Conservation (phyloP, 2,329 filamentous ascomycete genomes). For the Clarireedia homoeocarpa region DNA sequence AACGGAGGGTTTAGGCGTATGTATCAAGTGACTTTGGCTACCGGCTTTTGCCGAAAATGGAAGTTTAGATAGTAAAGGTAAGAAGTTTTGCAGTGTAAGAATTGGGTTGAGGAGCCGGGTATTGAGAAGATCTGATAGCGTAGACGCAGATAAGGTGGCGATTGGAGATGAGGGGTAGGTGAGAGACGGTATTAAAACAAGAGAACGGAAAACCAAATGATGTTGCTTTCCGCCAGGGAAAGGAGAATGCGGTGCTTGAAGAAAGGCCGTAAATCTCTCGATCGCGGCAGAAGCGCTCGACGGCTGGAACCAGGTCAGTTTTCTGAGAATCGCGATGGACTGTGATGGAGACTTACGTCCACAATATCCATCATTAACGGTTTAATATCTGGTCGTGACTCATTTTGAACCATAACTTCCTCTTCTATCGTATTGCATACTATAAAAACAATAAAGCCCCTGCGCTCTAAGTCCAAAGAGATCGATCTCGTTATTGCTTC, state of each 20-base stretch:
- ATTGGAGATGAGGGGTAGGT: conserved; percentile 78
- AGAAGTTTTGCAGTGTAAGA: conserved; percentile 78
- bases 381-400: conserved; percentile 74
- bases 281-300: conserved; percentile 60
- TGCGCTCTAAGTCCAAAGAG: conserved; percentile 77
- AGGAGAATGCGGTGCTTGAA: conserved; percentile 68
- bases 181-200: conserved; percentile 76
- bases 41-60: conserved; percentile 30
- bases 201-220: conserved; percentile 65
- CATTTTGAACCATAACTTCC: conserved; percentile 66
- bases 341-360: conserved; percentile 48
- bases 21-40: conserved; percentile 23
- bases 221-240: conserved; percentile 70
- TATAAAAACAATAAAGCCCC: conserved; percentile 89
- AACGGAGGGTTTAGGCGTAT: conserved; percentile 53
- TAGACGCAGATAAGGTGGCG: conserved; percentile 73
- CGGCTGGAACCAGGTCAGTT: conserved; percentile 41
- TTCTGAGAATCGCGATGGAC: neutral
- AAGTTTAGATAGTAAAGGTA: conserved; percentile 64
- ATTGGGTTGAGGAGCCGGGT: conserved; percentile 87
- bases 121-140: conserved; percentile 85
- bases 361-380: conserved; percentile 77
- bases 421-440: conserved; percentile 82
- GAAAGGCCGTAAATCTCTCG: conserved; percentile 61
- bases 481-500: conserved; percentile 79